Evolutionary conservation across 2,329 filamentous ascomycete genomes (phyloP).

Genomic region (Delphinella strobiligena): DNA sequence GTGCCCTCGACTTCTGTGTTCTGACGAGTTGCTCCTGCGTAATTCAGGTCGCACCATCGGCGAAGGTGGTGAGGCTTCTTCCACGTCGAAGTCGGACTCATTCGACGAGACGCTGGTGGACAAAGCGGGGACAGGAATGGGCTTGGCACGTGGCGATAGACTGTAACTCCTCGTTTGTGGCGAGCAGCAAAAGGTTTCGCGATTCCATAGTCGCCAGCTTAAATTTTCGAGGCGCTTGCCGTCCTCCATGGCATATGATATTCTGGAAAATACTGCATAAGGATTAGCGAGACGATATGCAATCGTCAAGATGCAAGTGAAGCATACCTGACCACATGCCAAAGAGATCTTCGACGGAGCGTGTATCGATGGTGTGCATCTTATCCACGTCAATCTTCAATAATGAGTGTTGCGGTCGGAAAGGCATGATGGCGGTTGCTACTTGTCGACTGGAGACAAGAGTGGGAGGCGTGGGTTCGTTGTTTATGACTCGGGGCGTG

Average conservation of each 20-base stretch:
- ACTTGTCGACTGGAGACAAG: not conserved
- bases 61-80: conserved; percentile 37
- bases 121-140: conserved; percentile 28
- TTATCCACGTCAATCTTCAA: conserved; percentile 83
- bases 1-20: conserved; percentile 52
- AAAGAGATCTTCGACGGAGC: conserved; percentile 84
- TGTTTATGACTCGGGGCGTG: not conserved
- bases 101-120: conserved; percentile 34
- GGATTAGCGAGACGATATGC: conserved; percentile 5
- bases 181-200: conserved; percentile 45
- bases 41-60: conserved; percentile 45
- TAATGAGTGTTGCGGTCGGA: conserved; percentile 70
- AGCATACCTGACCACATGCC: conserved; percentile 90
- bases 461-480: too few species aligned
- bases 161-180: not conserved
- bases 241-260: conserved; percentile 86
- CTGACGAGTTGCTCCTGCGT: conserved; percentile 58
- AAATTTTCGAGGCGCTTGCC: conserved; percentile 88
- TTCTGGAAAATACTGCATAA: conserved; percentile 64
- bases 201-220: conserved; percentile 89
- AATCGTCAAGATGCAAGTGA: not conserved
- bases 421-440: conserved; percentile 53
- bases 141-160: conserved; percentile 12
- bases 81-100: conserved; percentile 28
- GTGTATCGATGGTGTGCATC: conserved; percentile 89